Evolutionary conservation across 345 rosid genomes (phyloP), one percentile per base, ranked within the genome.

Genomic region (Psidium guajava): DNA sequence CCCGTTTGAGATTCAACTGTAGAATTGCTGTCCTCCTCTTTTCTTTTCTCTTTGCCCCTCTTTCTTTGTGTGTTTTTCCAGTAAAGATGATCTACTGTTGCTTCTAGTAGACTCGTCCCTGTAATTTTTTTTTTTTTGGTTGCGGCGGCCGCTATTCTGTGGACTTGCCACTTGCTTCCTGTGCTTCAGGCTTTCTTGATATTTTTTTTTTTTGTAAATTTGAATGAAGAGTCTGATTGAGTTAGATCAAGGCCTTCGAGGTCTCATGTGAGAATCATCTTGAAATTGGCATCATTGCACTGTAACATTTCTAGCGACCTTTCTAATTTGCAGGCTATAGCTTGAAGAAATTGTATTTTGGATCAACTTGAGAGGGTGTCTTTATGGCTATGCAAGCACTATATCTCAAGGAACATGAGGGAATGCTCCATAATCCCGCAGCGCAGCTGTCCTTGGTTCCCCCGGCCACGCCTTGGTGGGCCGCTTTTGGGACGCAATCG

Each of bases 381-480:
- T 61, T 88, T 86, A 96, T 95, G 96, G 95, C 97, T 88, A 93
- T 91, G 98, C 96, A 95, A 89, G 89, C 98, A 88, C 85, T 90
- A 83, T 89, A 89, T 86, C 84, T 92, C 84, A 93, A 93, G 87
- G 96, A 93, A 82, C 94, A 90, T 87, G 98, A 94, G 89, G 95
- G 94, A 85, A 86, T 82, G 83, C 89, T 80, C 21, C 91, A 90
- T 83, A 87, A 88, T 88, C 90, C 92, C 75, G 88, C 58, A 75
- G 92, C 90, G 86, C 95, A 92, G 73, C 52, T 93, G 50, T 86
- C 92, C 53, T 91, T 95, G 18, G 89, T 88, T 87, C 91, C 92
- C 42, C 87, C 92, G 36, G 84, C 86, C 4, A 36, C 55, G 80
- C 89, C 95, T 90, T 93, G 97, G 97, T 94, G 95, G 98, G 90